Evolutionary conservation across 2,329 filamentous ascomycete species (phyloP).

Genomic region (Huntiella bhutanensis): DNA sequence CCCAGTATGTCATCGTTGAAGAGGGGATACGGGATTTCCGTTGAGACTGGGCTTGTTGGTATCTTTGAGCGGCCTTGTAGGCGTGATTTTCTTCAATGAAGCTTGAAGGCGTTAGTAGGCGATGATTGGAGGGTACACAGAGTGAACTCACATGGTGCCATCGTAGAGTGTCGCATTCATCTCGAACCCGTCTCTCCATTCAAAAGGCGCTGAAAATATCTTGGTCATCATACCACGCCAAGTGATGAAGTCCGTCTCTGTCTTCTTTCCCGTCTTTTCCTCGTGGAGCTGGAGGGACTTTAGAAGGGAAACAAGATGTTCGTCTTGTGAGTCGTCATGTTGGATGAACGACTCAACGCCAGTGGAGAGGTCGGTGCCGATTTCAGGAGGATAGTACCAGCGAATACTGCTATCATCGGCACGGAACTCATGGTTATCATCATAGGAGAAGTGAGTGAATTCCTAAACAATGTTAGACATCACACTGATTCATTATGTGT

Average conservation of each 20-base stretch:
- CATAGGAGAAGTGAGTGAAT: constrained; percentile 84
- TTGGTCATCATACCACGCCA: constrained; percentile 99
- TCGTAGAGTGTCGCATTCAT: constrained; percentile 92
- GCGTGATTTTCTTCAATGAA: constrained; percentile 85
- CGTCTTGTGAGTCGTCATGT: constrained; percentile 63
- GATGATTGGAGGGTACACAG: neutral
- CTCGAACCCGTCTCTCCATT: constrained; percentile 69
- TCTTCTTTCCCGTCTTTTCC: constrained; percentile 42
- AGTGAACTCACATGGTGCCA: constrained; percentile 31
- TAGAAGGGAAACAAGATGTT: constrained; percentile 72
- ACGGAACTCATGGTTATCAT: constrained; percentile 59
- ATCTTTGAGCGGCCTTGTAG: constrained; percentile 45
- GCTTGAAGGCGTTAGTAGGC: constrained; percentile 23
- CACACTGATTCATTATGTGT: no score
- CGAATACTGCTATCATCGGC: constrained; percentile 62
- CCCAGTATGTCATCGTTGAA: constrained; percentile 86
- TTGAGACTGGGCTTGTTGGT: constrained; percentile 31
- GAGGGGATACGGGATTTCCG: constrained; percentile 31
- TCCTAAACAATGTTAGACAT: constrained; percentile 36
- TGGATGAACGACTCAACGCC: constrained; percentile 73
- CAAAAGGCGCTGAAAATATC: constrained; percentile 69
- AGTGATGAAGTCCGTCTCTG: constrained; percentile 65
- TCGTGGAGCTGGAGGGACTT: constrained; percentile 59
- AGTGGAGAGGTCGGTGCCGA: constrained; percentile 54
- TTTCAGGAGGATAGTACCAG: constrained; percentile 66